Conservation (phyloP, 2,329 filamentous ascomycete species). For the Diaporthe citriasiana region DNA sequence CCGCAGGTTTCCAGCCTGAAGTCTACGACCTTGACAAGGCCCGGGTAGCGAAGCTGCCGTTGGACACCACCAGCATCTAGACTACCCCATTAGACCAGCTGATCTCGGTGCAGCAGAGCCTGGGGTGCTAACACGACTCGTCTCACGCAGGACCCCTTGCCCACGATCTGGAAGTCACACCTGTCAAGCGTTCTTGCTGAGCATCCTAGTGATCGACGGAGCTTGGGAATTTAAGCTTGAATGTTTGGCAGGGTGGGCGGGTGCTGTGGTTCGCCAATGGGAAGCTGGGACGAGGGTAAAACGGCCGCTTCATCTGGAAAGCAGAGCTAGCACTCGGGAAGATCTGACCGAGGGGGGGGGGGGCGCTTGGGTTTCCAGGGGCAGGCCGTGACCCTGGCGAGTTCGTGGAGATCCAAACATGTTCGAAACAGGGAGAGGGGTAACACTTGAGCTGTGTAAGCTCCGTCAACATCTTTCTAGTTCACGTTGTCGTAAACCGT, state of each 20-base stretch:
- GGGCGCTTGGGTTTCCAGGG: background rate
- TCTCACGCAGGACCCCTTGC: slow-evolving; percentile 16
- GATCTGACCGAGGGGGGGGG: slow-evolving; percentile 17
- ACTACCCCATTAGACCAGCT: slow-evolving; percentile 19
- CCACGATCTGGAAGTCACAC: background rate
- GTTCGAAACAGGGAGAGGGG: slow-evolving; percentile 11
- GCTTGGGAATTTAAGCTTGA: slow-evolving; percentile 29
- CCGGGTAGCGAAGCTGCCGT: slow-evolving; percentile 31
- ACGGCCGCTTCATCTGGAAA: slow-evolving; percentile 32
- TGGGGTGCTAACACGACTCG: slow-evolving; percentile 4
- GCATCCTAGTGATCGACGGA: slow-evolving; percentile 5
- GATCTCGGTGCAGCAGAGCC: slow-evolving; percentile 18
- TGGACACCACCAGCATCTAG: slow-evolving; percentile 7
- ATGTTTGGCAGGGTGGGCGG: slow-evolving; percentile 10
- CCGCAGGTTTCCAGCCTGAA: slow-evolving; percentile 31
- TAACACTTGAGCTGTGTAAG: background rate
- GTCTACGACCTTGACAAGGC: slow-evolving; percentile 28
- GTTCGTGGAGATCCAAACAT: slow-evolving; percentile 3
- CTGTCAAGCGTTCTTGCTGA: background rate
- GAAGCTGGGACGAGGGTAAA: slow-evolving; percentile 25
- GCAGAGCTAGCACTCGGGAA: slow-evolving; percentile 27
- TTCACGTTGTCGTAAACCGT: background rate
- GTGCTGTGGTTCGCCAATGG: slow-evolving; percentile 14
- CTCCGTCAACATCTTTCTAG: background rate
- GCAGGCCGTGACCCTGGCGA: background rate